Evolutionary conservation across 176 grass and related monocot species (phyloP).

Genomic region (sorghum (Sorghum bicolor)): Sorghum_bicolor_NCBIv3 NC_012876.2:63410501-63411000

Average conservation of each 20-base stretch:
- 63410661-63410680: constrained; percentile 35
- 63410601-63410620: constrained; percentile 50
- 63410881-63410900: constrained; percentile 60
- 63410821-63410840: constrained; percentile 50
- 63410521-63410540: constrained; percentile 48
- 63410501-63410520: constrained; percentile 48
- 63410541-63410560: constrained; percentile 51
- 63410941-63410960: constrained; percentile 53
- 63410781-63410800: constrained; percentile 48
- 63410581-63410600: constrained; percentile 50
- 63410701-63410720: constrained; percentile 46
- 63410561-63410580: constrained; percentile 32
- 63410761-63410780: constrained; percentile 44
- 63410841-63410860: constrained; percentile 64
- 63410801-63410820: constrained; percentile 54
- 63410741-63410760: constrained; percentile 29
- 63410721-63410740: constrained; percentile 46
- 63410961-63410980: constrained; percentile 40
- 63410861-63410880: constrained; percentile 54
- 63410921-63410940: constrained; percentile 49
- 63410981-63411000: constrained; percentile 78
- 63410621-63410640: constrained; percentile 42
- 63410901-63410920: constrained; percentile 52
- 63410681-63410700: constrained; percentile 26
- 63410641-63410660: constrained; percentile 38